Percentiles rank a stretch among this genome's conserved stretches.
Conservation (phyloP, 306 rosid genomes). For the Glycine soja region DNA sequence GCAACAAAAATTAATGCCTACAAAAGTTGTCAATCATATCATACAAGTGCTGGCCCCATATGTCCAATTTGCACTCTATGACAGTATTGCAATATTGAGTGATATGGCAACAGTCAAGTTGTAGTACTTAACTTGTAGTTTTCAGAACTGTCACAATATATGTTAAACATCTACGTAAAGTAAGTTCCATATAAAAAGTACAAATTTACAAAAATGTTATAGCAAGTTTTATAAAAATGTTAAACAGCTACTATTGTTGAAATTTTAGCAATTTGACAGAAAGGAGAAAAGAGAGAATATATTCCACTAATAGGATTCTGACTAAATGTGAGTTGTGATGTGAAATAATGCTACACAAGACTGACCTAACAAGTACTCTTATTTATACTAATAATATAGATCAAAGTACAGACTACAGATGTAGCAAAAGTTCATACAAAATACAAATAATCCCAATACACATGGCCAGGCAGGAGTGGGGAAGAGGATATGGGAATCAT, state of each 20-base stretch:
- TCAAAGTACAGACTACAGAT: not conserved
- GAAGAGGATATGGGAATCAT: too few relatives aligned
- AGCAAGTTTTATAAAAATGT: not conserved
- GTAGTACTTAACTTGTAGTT: not conserved
- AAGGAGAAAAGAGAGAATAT: slow-evolving; percentile 6
- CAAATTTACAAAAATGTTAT: not conserved
- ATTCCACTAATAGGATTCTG: not conserved
- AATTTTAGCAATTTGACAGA: not conserved
- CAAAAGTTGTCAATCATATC: not conserved
- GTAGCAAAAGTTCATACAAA: not conserved
- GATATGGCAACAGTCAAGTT: not conserved
- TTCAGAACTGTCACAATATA: too few relatives aligned
- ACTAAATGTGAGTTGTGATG: not conserved
- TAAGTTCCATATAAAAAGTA: not conserved
- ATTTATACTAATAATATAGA: slow-evolving; percentile 2
- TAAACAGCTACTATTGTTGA: not conserved
- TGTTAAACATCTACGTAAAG: not conserved
- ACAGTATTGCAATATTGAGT: slow-evolving; percentile 1
- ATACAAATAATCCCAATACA: not conserved
- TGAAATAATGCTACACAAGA: not conserved
- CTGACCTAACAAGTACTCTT: not conserved
- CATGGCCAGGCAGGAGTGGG: too few relatives aligned
- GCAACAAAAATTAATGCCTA: slow-evolving; percentile 16
- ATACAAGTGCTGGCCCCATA: slow-evolving; percentile 6
- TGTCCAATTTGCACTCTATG: slow-evolving; percentile 10